Evolutionary conservation across 768 basidiomycete genomes (phyloP), one percentile per base, ranked within the genome.

Genomic region (Auricularia sp.): DNA sequence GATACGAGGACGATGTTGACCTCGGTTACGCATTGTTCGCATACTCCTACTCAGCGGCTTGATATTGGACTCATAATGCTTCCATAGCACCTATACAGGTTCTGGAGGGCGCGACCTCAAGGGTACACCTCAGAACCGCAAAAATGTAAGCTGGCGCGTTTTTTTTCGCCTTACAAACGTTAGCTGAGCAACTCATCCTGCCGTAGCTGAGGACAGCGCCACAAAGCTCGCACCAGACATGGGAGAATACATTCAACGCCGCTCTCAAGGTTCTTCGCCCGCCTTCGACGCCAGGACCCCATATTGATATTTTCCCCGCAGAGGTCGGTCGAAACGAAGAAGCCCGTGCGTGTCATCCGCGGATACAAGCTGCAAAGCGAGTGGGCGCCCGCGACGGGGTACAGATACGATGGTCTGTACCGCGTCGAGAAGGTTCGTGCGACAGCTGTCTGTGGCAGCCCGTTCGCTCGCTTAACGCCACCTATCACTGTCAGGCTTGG

Each of bases 321-420:
- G 92, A 78, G 74, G 65, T 94, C 92, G 1, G 83, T 80, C n/a
- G 85, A 94, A 70, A 91, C 88, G 0, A 83, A 81, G 66, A 89
- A 89, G 67, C 93, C 93, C 16, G 81, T 97, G 36, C 82, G 94
- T 18, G 94, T 97, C 2, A 87, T 96, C 64, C 83, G 94, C 33
- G 94, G 94, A 1, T 95, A 75, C 81, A 93, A 94, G 73, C 74
- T 86, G 35, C 73, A 75, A 35, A 90, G 90, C 0, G 77, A 78
- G 24, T 96, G 86, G 68, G 92, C 90, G 7, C 94, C 94, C 4
- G 79, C 33, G 86, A 90, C 79, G 93, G 90, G 90, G 33, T 97
- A 94, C 72, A 85, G 93, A 8, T 97, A 97, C 71, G 94, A 96
- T 69, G 94, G 94, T 1, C 78, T 97, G 11, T 97, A 96, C 39